These are phyloP conservation scores for Fagus crenata DNA, from an alignment of 306 rosid species.

Conservation along the genomic window DNA sequence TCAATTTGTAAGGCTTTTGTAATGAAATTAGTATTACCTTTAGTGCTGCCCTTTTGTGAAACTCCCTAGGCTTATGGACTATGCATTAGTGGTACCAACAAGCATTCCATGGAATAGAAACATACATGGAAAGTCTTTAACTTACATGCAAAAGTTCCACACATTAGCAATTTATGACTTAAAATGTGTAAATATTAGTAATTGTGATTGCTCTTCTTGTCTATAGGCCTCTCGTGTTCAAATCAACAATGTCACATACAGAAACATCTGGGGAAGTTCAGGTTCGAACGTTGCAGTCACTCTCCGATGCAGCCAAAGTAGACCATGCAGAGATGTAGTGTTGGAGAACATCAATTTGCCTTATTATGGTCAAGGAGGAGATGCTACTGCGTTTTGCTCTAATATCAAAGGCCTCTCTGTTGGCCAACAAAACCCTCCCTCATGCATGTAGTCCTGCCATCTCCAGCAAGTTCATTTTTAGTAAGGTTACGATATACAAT, in stretches of 20 bases:
- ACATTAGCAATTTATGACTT: neutral
- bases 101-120: no score
- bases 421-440: slow-evolving; percentile 17
- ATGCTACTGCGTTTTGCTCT: slow-evolving; percentile 25
- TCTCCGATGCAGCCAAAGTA: slow-evolving; percentile 44
- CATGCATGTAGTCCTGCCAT: slow-evolving; percentile 34
- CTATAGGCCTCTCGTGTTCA: slow-evolving; percentile 50
- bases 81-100: no score
- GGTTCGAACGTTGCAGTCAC: slow-evolving; percentile 33
- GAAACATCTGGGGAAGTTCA: slow-evolving; percentile 51
- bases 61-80: no score
- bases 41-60: no score
- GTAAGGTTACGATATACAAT: no score
- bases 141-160: neutral
- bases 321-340: slow-evolving; percentile 50
- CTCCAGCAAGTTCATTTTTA: no score
- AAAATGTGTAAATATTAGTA: neutral
- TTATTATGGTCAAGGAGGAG: neutral
- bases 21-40: no score
- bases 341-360: slow-evolving; percentile 37
- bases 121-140: no score
- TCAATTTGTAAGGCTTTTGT: no score
- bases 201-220: neutral
- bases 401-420: slow-evolving; percentile 38
- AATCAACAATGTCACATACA: slow-evolving; percentile 51